A percentile compares a stretch with the other conserved stretches of the same genome.
These are phyloP conservation scores for Rhododendron ferrugineum DNA, from an alignment of 148 eudicot genomes.

Conservation along the genomic window DNA sequence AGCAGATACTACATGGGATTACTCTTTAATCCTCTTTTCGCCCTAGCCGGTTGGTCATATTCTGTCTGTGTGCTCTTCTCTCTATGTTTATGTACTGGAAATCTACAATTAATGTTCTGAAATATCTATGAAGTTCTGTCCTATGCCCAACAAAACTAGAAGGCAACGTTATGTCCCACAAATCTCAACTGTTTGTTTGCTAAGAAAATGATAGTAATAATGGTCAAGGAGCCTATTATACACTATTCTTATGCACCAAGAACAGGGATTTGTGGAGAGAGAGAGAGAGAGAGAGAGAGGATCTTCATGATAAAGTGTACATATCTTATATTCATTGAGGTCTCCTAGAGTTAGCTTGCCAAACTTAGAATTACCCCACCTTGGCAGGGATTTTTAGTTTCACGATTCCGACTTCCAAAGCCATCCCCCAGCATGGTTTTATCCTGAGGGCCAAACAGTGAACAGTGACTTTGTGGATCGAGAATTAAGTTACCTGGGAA, in stretches of 20 bases:
- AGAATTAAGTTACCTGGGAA: background rate
- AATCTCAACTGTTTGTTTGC: background rate
- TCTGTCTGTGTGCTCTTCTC: too few species aligned
- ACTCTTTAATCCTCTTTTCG: too few species aligned
- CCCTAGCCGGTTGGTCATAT: too few species aligned
- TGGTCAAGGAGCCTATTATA: too few species aligned
- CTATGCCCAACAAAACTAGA: background rate
- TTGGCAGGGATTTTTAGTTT: background rate
- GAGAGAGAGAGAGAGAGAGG: background rate
- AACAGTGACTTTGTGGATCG: background rate
- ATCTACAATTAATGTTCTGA: too few species aligned
- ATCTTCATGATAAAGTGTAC: background rate
- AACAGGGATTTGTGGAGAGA: too few species aligned
- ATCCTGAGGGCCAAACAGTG: background rate
- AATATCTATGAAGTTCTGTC: background rate
- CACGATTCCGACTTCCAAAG: background rate
- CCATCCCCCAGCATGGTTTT: background rate
- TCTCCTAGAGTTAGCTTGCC: background rate
- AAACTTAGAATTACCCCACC: too few species aligned
- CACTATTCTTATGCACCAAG: background rate
- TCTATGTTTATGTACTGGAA: too few species aligned
- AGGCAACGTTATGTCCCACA: background rate
- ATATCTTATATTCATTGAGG: background rate
- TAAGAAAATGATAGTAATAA: background rate
- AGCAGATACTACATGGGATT: too few species aligned